Evolutionary conservation across 495 filamentous ascomycete species (phyloP).

Genomic region (Daldinia loculata): DNA sequence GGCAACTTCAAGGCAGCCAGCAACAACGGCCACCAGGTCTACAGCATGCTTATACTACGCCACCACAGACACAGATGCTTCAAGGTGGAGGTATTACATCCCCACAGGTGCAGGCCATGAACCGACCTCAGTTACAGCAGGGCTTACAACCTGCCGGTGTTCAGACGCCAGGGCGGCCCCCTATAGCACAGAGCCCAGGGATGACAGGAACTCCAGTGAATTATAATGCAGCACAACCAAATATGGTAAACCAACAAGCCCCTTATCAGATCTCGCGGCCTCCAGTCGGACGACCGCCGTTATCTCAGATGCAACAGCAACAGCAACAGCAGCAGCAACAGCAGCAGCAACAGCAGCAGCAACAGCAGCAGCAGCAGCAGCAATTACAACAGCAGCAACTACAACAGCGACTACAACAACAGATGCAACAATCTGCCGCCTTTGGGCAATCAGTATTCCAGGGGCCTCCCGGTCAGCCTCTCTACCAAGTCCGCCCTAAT

Average conservation of each 20-base stretch:
- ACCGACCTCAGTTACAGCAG: slow-evolving; percentile 25
- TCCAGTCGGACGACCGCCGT: slow-evolving; percentile 26
- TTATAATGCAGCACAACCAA: slow-evolving; percentile 11
- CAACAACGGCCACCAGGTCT: slow-evolving; percentile 36
- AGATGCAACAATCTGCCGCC: slow-evolving; percentile 19
- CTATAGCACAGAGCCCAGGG: slow-evolving; percentile 36
- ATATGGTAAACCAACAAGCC: slow-evolving; percentile 19
- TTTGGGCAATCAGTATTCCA: slow-evolving; percentile 21
- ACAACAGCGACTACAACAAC: neutral
- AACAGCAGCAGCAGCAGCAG: neutral
- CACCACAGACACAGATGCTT: slow-evolving; percentile 32
- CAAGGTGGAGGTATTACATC: slow-evolving; percentile 2
- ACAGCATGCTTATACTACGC: slow-evolving; percentile 38
- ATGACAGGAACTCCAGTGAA: slow-evolving; percentile 16
- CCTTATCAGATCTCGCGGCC: slow-evolving; percentile 22
- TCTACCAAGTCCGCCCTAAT: slow-evolving; percentile 26
- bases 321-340: neutral
- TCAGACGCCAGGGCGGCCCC: slow-evolving; percentile 37
- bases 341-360: neutral
- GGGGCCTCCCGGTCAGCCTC: slow-evolving; percentile 12
- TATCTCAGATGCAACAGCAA: slow-evolving; percentile 18
- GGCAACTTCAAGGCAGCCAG: slow-evolving; percentile 5
- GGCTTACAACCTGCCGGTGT: slow-evolving; percentile 26
- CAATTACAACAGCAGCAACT: neutral
- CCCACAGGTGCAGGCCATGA: slow-evolving; percentile 15